Evolutionary conservation across 495 filamentous ascomycete genomes (phyloP), one percentile per base, ranked within the genome.

Genomic region (Neurospora sp.): DNA sequence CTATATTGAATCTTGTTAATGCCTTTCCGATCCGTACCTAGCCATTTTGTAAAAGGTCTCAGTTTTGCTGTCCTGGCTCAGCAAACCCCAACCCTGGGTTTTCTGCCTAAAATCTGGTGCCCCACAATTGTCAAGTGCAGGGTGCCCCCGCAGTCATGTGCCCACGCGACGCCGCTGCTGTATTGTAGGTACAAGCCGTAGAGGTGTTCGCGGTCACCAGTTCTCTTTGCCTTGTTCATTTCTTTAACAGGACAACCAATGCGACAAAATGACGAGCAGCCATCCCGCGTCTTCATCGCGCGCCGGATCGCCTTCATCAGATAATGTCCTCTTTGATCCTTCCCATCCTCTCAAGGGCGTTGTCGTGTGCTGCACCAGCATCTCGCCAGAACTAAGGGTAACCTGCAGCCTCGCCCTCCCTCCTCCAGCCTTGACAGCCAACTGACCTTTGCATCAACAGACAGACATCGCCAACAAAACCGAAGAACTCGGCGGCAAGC

Each of bases 281-380:
- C 27, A 18, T 18, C 27, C 53, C 53, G 53, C 53, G 53, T 35
- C 53, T 65, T 65, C 53, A 61, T 31, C 53, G 12, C 53, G 27
- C 53, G 53, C 27, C 27, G 53, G 53, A 61, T 61, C 75, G 3
- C 22, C 20, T 22, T 69, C 71, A n/a, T 59, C 53, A 14, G 68
- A 72, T 6, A 71, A 74, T 35, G 61, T 69, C n/a, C 35, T 70
- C n/a, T 81, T 84, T 65, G 81, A 85, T 75, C 74, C 80, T 14
- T 83, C 87, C n/a, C 84, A 84, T 69, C 95, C 96, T 69, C 89
- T 99, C 74, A 83, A 83, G 72, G 93, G 94, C 70, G 89, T 93
- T 69, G 88, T 97, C 69, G 85, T 99, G 74, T 99, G 96, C 85
- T 97, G 94, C 81, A 99, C 96, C 31, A 92, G 91, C 39, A 90